phyloP scores from a whole-genome alignment of 345 rosid species.

The Dipteronia dyeriana region DNA sequence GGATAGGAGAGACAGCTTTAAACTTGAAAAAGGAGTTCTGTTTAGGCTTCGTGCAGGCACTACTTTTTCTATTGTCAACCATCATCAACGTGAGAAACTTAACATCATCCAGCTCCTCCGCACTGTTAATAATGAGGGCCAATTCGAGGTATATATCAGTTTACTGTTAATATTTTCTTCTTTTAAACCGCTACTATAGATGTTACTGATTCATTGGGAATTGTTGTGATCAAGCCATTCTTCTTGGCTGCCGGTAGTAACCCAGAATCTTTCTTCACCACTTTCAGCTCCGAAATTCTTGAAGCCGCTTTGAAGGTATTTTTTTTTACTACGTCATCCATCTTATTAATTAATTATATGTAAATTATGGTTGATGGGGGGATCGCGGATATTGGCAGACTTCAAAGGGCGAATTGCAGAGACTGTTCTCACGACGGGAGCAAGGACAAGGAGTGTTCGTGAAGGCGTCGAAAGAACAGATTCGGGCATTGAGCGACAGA shows the following conservation, averaged over 20 bases:
- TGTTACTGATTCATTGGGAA: background rate
- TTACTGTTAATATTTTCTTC: background rate
- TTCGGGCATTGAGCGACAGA: constrained; percentile 34
- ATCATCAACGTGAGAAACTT: constrained; percentile 40
- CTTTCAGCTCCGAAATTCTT: constrained; percentile 52
- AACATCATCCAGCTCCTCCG: constrained; percentile 31
- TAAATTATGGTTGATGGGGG: background rate
- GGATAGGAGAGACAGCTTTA: constrained; percentile 35
- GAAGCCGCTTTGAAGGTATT: constrained; percentile 51
- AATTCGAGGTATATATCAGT: constrained; percentile 23
- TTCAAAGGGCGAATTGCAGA: constrained; percentile 36
- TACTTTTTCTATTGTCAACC: constrained; percentile 39
- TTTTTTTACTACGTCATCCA: no score
- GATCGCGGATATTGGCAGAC: constrained; percentile 28
- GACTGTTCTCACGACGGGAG: constrained; percentile 31
- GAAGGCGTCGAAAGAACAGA: constrained; percentile 41
- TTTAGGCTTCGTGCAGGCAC: constrained; percentile 39
- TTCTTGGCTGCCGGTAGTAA: constrained; percentile 36
- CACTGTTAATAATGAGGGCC: constrained; percentile 44
- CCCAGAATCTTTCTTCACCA: constrained; percentile 37
- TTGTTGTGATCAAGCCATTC: constrained; percentile 29
- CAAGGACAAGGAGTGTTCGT: constrained; percentile 39
- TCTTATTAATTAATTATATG: background rate
- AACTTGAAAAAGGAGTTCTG: constrained; percentile 40
- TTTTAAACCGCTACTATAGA: no score